A percentile compares a stretch with the other conserved stretches of the same genome.
phyloP scores from a whole-genome alignment of 495 filamentous ascomycete species.

The Aspergillus sparsus region DNA sequence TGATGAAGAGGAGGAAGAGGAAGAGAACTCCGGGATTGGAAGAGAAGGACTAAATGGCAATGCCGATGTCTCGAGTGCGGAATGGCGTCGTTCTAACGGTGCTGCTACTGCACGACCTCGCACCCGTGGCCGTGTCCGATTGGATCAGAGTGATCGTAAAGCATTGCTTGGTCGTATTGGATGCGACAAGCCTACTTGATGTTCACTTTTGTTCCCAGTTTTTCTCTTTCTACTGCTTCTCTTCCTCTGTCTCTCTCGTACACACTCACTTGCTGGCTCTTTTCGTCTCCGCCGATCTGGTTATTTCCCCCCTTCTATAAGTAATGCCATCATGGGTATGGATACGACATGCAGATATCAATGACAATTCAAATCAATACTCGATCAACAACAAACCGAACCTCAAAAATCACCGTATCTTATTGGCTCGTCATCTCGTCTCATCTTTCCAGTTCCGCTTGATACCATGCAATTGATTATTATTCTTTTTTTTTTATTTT shows the following conservation, averaged over 20 bases:
- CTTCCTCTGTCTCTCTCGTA: constrained; percentile 9
- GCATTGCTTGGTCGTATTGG: constrained; percentile 72
- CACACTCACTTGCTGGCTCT: not conserved
- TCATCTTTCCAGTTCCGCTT: not conserved
- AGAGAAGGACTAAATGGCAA: constrained; percentile 33
- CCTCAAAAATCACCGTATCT: not conserved
- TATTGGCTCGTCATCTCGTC: constrained; percentile 5
- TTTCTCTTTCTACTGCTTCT: constrained; percentile 13
- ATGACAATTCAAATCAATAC: constrained; percentile 5
- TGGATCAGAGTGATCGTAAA: constrained; percentile 69
- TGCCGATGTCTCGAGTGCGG: constrained; percentile 37
- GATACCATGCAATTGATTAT: constrained; percentile 5
- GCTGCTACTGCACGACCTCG: constrained; percentile 37
- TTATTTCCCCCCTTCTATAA: not conserved
- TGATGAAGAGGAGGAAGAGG: constrained; percentile 69
- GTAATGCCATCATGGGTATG: constrained; percentile 21
- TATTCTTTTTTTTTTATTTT: not conserved
- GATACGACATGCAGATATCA: constrained; percentile 18
- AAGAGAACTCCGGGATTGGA: constrained; percentile 38
- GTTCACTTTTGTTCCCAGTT: too few species aligned
- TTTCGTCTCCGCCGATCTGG: too few species aligned
- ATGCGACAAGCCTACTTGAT: constrained; percentile 62
- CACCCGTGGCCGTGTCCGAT: constrained; percentile 24
- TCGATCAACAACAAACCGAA: constrained; percentile 1
- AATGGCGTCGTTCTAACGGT: constrained; percentile 49